Evolutionary conservation across 805 yeast species (phyloP), one percentile per base, ranked within the genome.

Genomic region (Tetrapisispora nanseiensis): DNA sequence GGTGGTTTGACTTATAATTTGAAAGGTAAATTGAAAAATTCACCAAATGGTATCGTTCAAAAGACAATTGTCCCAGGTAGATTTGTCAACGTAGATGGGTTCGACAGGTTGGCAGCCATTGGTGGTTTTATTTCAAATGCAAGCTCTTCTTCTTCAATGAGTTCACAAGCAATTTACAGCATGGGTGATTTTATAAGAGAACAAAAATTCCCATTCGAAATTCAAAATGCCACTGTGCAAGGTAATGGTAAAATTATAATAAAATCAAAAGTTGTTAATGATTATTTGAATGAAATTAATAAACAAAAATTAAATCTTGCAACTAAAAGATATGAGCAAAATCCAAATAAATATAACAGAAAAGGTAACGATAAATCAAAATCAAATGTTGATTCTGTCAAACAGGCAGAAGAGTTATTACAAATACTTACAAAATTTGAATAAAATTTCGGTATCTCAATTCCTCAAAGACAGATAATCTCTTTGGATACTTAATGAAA

Each of bases 1-100:
- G 95, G 82, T 23, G 95, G 95, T 6, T 69, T 85, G 46, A 73
- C 85, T 1, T 86, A 84, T 53, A 69, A 68, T 31, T 72, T 82
- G 46, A 72, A 70, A 44, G 95, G 95, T 6, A 73, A 86, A 57
- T 64, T 86, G 30, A 57, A 67, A 44, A 82, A 77, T 57, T 69
- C 82, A 4, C 92, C 94, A 19, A 76, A 80, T 52, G 95, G 95
- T 39, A 62, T 77, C 20, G 65, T 72, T 37, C 61, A 64, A 11
- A 74, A 72, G 22, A 65, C 65, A 41, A 68, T 80, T 33, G 76
- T 75, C 16, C 84, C 87, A 13, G 94, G 90, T 45, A 76, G 95
- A 68, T 63, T 76, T 36, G 65, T 75, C 35, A 67, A 67, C 42
- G 62, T 70, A 33, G 62, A 67, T 47, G 33, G 34, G 26, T 68